Evolutionary conservation across 75 land plant genomes (phyloP).

Genomic region (Larix kaempferi): DNA sequence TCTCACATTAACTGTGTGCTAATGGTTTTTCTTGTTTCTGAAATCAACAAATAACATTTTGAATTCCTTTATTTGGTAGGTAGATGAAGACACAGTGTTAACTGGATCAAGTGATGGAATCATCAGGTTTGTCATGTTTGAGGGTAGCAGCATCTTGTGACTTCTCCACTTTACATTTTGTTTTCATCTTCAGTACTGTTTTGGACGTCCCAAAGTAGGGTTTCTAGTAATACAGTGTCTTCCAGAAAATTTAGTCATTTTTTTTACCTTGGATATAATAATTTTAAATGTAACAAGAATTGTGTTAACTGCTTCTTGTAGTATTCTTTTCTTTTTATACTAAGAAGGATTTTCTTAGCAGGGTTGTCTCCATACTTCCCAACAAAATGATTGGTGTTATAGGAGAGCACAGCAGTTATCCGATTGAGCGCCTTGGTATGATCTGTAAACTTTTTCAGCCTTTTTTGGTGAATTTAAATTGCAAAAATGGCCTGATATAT

Average conservation of each 20-base stretch:
- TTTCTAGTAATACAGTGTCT: no score
- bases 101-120: slow-evolving; percentile 92
- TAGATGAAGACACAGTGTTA: slow-evolving; percentile 92
- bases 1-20: background rate
- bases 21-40: background rate
- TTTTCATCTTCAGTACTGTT: background rate
- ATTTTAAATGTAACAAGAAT: background rate
- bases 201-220: no score
- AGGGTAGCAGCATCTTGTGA: background rate
- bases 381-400: slow-evolving; percentile 90
- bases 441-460: background rate
- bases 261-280: background rate
- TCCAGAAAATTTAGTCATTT: background rate
- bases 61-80: slow-evolving; percentile 28
- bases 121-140: slow-evolving; percentile 47
- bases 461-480: background rate
- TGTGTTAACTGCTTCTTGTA: background rate
- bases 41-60: background rate
- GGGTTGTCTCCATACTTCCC: slow-evolving; percentile 81
- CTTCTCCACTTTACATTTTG: background rate
- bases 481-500: background rate
- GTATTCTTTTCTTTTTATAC: background rate
- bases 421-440: slow-evolving; percentile 88
- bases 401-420: slow-evolving; percentile 93
- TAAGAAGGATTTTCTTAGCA: slow-evolving; percentile 11